A percentile compares a stretch with the other conserved stretches of the same genome.
phyloP scores from a whole-genome alignment of 2,329 filamentous ascomycete genomes.

The Talaromyces sp. region DNA sequence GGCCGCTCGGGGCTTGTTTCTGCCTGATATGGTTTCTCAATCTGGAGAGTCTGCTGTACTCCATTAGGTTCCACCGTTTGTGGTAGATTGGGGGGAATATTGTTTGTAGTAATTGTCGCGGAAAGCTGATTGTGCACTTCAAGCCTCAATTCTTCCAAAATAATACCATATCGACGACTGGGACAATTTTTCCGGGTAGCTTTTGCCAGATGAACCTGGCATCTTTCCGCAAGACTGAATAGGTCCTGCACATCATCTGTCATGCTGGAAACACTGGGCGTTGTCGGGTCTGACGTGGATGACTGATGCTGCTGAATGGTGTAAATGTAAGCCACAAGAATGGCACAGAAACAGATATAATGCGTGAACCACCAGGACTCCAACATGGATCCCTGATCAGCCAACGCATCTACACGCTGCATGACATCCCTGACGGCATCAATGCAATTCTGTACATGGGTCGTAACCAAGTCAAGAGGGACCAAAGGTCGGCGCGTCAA shows the following conservation, averaged over 20 bases:
- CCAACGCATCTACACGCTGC: slow-evolving; percentile 37
- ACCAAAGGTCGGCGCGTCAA: slow-evolving; percentile 32
- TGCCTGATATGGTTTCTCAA: neutral
- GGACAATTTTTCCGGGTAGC: slow-evolving; percentile 50
- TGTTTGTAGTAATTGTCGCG: neutral
- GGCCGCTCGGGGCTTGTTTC: slow-evolving; percentile 3
- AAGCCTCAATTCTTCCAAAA: slow-evolving; percentile 47
- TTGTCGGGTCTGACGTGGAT: slow-evolving; percentile 25
- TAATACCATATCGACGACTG: slow-evolving; percentile 50
- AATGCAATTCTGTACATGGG: slow-evolving; percentile 46
- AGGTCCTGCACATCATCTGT: slow-evolving; percentile 32
- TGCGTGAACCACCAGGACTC: slow-evolving; percentile 47
- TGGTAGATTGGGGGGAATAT: neutral
- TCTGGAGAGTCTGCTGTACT: neutral
- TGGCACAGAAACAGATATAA: slow-evolving; percentile 45
- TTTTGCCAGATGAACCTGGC: slow-evolving; percentile 47
- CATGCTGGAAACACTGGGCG: slow-evolving; percentile 23
- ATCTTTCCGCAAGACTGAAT: slow-evolving; percentile 46
- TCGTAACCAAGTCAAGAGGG: slow-evolving; percentile 33
- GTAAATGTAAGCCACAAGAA: slow-evolving; percentile 44
- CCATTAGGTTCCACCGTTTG: neutral
- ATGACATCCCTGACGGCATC: slow-evolving; percentile 44
- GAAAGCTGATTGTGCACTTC: slow-evolving; percentile 42
- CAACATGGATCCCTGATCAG: slow-evolving; percentile 37
- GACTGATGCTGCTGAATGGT: slow-evolving; percentile 40